Conservation (phyloP, 2,329 filamentous ascomycete genomes). For the Helicocarpus griseus region DNA sequence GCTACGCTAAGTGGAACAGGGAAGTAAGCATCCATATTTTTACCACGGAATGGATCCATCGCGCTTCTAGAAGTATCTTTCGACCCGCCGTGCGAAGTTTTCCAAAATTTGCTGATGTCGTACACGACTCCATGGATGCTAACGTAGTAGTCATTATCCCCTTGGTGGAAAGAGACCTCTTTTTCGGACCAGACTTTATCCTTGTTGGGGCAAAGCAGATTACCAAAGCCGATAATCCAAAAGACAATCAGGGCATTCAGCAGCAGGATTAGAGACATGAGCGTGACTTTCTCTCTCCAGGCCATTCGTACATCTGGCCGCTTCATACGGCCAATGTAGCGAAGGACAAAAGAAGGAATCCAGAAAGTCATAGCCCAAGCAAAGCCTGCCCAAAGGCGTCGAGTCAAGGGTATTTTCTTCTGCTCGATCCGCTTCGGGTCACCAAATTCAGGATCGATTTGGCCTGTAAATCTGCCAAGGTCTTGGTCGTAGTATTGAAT, state of each 20-base stretch:
- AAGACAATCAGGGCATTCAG: slow-evolving; percentile 78
- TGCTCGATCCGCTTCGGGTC: slow-evolving; percentile 68
- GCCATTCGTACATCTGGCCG: slow-evolving; percentile 93
- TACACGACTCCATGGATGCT: slow-evolving; percentile 83
- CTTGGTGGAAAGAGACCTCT: slow-evolving; percentile 62
- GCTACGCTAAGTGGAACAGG: slow-evolving; percentile 62
- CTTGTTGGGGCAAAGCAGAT: slow-evolving; percentile 77
- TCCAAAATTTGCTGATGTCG: slow-evolving; percentile 85
- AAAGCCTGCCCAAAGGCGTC: slow-evolving; percentile 69
- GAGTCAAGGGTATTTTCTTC: slow-evolving; percentile 50
- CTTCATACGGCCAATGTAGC: slow-evolving; percentile 87
- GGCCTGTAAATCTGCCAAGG: slow-evolving; percentile 54
- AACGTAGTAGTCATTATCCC: slow-evolving; percentile 72
- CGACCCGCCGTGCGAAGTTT: slow-evolving; percentile 69
- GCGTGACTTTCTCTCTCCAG: slow-evolving; percentile 88
- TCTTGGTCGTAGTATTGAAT: slow-evolving; percentile 61
- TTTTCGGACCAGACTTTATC: slow-evolving; percentile 75
- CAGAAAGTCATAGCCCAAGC: slow-evolving; percentile 88
- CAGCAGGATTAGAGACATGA: slow-evolving; percentile 70
- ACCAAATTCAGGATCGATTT: slow-evolving; percentile 67
- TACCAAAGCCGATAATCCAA: slow-evolving; percentile 82
- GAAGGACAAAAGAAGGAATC: slow-evolving; percentile 79
- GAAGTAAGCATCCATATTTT: slow-evolving; percentile 79
- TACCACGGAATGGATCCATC: slow-evolving; percentile 72
- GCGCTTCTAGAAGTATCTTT: slow-evolving; percentile 42